Conservation (phyloP, 352 stramenopile genomes). For the Globisporangium parvum region DNA sequence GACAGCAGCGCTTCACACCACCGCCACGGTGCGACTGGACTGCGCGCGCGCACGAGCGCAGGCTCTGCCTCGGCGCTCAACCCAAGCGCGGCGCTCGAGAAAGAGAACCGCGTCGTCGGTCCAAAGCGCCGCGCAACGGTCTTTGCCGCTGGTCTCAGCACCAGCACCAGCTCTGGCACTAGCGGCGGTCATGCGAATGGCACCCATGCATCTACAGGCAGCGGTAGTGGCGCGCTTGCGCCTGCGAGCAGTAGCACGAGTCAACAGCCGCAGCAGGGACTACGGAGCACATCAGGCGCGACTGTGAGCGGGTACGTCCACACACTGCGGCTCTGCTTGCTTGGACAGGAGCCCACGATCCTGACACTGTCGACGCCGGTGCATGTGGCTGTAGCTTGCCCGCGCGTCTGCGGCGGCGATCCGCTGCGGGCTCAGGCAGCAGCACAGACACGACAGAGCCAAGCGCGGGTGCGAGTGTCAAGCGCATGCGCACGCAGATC, state of each 20-base stretch:
- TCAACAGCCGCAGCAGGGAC: slow-evolving; percentile 1
- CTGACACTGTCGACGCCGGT: no score
- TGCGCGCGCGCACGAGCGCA: not conserved
- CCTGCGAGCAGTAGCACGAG: not conserved
- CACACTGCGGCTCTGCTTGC: not conserved
- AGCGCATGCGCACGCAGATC: slow-evolving; percentile 7
- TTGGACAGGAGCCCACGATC: not conserved
- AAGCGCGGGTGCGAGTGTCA: not conserved
- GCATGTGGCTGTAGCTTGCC: not conserved
- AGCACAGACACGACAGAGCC: not conserved
- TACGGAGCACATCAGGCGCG: not conserved
- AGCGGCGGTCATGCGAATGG: not conserved
- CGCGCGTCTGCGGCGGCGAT: slow-evolving; percentile 3
- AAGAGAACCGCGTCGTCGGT: slow-evolving; percentile 28
- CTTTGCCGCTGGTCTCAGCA: not conserved
- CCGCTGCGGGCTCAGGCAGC: not conserved
- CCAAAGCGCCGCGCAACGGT: slow-evolving; percentile 7
- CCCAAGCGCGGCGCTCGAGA: slow-evolving; percentile 12
- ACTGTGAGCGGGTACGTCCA: slow-evolving; percentile 9
- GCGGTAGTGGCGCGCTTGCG: not conserved
- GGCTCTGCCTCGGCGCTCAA: slow-evolving; percentile 2
- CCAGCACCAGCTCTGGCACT: not conserved
- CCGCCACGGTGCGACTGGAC: no score
- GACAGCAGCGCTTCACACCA: not conserved
- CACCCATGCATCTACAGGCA: not conserved